phyloP scores from a whole-genome alignment of 805 yeast genomes.

The Cyberlindnera misumaiensis region DNA sequence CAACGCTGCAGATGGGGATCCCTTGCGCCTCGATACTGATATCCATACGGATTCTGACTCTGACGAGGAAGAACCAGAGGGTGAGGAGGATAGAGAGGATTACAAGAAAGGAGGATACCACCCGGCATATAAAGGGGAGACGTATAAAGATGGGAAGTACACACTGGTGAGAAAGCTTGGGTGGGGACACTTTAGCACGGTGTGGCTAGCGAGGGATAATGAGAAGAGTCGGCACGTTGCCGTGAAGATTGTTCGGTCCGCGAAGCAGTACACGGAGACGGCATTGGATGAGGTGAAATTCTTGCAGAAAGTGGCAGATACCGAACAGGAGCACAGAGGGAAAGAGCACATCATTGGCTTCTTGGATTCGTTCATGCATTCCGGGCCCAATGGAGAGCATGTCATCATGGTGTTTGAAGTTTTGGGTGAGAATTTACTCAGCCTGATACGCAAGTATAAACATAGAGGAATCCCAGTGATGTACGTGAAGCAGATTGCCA shows the following conservation, averaged over 20 bases:
- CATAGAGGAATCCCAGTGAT: constrained; percentile 75
- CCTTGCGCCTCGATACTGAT: not conserved
- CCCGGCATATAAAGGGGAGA: constrained; percentile 86
- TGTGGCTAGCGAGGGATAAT: constrained; percentile 76
- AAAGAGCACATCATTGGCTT: constrained; percentile 74
- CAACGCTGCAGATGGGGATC: constrained; percentile 9
- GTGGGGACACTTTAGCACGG: constrained; percentile 98
- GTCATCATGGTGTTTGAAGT: constrained; percentile 97
- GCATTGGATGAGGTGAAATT: constrained; percentile 90
- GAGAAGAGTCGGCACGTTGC: constrained; percentile 75
- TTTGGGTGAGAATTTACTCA: constrained; percentile 85
- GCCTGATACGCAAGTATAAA: constrained; percentile 70
- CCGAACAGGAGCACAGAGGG: constrained; percentile 68
- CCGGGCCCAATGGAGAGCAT: constrained; percentile 89
- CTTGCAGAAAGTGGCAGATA: constrained; percentile 56
- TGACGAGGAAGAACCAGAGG: constrained; percentile 32
- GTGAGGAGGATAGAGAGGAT: constrained; percentile 83
- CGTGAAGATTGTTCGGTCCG: constrained; percentile 87
- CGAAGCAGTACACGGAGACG: constrained; percentile 85
- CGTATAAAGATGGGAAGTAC: constrained; percentile 69
- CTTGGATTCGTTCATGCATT: constrained; percentile 77
- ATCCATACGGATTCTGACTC: constrained; percentile 4
- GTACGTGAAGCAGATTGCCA: constrained; percentile 75
- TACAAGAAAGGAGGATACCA: constrained; percentile 94
- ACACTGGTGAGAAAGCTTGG: constrained; percentile 84